These are phyloP conservation scores for Prunus padus DNA, from an alignment of 306 rosid species.

Conservation along the genomic window DNA sequence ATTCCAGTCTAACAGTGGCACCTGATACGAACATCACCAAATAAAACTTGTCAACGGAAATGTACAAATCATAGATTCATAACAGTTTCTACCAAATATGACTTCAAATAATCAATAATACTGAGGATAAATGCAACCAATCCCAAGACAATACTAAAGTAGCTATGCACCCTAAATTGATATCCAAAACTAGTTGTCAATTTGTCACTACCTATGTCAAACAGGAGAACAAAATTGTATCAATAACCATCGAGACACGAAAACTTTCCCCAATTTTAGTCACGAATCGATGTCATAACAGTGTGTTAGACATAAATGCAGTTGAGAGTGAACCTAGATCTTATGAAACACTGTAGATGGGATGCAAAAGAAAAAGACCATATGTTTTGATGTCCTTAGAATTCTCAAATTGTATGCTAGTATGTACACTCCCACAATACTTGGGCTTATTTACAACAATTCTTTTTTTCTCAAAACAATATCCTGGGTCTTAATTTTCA, in stretches of 20 bases:
- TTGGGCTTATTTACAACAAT: background rate
- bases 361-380: too few species aligned
- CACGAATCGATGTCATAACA: background rate
- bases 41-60: background rate
- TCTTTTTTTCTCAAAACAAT: background rate
- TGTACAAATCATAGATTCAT: background rate
- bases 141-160: background rate
- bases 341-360: background rate
- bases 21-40: slow-evolving; percentile 34
- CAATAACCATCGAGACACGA: background rate
- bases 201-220: background rate
- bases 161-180: background rate
- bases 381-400: background rate
- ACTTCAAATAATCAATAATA: background rate
- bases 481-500: background rate
- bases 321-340: background rate
- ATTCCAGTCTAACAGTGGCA: slow-evolving; percentile 70
- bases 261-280: background rate
- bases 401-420: background rate
- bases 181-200: background rate
- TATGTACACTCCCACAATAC: background rate
- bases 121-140: background rate
- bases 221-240: background rate
- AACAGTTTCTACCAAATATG: too few species aligned
- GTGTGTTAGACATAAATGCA: background rate